These are phyloP conservation scores for Malassezia globosa DNA, from an alignment of 1,284 basidiomycete species.

Conservation along the genomic window DNA sequence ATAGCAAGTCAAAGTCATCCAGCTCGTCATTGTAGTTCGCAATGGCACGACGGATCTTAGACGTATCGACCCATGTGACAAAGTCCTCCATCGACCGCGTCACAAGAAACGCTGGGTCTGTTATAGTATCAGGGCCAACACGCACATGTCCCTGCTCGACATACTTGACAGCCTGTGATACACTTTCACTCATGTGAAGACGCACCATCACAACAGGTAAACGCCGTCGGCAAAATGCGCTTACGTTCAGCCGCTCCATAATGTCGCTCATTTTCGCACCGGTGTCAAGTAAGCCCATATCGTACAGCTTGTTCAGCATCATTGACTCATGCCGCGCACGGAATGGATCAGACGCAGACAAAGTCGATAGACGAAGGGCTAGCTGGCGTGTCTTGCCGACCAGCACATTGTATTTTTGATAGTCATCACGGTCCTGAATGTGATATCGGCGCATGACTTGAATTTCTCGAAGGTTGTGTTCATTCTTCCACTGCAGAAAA, in stretches of 20 bases:
- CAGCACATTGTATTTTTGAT: constrained; percentile 96
- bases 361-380: constrained; percentile 73
- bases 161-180: constrained; percentile 91
- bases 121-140: constrained; percentile 88
- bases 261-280: constrained; percentile 49
- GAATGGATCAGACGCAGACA: constrained; percentile 83
- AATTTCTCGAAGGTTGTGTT: constrained; percentile 79
- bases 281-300: constrained; percentile 76
- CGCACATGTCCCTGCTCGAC: constrained; percentile 97
- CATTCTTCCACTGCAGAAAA: constrained; percentile 78
- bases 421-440: constrained; percentile 61
- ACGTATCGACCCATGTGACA: constrained; percentile 97
- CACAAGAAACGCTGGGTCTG: constrained; percentile 91
- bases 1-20: constrained; percentile 45
- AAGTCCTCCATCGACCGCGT: constrained; percentile 94
- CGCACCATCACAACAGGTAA: constrained; percentile 86
- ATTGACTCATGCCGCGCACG: constrained; percentile 71
- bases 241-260: constrained; percentile 77
- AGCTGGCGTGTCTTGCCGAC: constrained; percentile 75
- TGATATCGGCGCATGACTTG: constrained; percentile 93
- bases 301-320: constrained; percentile 87
- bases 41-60: constrained; percentile 87
- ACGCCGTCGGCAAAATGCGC: constrained; percentile 80
- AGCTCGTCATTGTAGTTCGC: constrained; percentile 90
- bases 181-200: constrained; percentile 88